phyloP scores from a whole-genome alignment of 1,284 basidiomycete genomes.

The Malassezia dermatis region DNA sequence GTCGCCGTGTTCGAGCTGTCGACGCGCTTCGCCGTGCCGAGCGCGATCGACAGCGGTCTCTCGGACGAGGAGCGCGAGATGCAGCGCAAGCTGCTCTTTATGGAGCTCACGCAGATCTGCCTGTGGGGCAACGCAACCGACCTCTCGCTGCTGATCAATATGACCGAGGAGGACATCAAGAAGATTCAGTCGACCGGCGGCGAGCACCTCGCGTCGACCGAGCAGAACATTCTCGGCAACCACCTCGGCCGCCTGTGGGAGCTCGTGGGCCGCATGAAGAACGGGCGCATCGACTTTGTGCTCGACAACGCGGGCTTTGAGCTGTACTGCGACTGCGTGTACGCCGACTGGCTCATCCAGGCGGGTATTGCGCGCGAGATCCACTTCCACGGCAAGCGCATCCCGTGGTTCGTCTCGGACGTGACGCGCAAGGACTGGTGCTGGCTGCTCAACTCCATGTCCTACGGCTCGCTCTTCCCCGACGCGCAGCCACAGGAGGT shows the following conservation, averaged over 20 bases:
- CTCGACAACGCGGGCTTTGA: constrained; percentile 87
- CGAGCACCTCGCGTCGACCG: constrained; percentile 84
- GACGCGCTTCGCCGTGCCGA: constrained; percentile 78
- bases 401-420: constrained; percentile 57
- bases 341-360: constrained; percentile 76
- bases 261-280: constrained; percentile 58
- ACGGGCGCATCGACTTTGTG: constrained; percentile 40
- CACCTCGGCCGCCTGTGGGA: constrained; percentile 72
- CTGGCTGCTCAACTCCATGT: constrained; percentile 57
- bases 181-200: constrained; percentile 92
- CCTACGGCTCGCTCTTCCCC: constrained; percentile 54
- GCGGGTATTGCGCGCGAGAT: constrained; percentile 74
- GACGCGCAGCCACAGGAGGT: constrained; percentile 73
- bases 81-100: constrained; percentile 79
- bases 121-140: constrained; percentile 57
- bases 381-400: constrained; percentile 70
- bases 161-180: constrained; percentile 98
- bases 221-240: constrained; percentile 88
- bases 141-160: constrained; percentile 87
- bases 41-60: constrained; percentile 53
- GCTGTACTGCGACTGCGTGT: constrained; percentile 90
- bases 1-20: constrained; percentile 93
- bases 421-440: constrained; percentile 93
- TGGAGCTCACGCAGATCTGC: constrained; percentile 69
- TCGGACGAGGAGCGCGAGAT: constrained; percentile 58